These are phyloP conservation scores for Pythium brachiatum DNA, from an alignment of 352 stramenopile genomes.

Conservation along the genomic window DNA sequence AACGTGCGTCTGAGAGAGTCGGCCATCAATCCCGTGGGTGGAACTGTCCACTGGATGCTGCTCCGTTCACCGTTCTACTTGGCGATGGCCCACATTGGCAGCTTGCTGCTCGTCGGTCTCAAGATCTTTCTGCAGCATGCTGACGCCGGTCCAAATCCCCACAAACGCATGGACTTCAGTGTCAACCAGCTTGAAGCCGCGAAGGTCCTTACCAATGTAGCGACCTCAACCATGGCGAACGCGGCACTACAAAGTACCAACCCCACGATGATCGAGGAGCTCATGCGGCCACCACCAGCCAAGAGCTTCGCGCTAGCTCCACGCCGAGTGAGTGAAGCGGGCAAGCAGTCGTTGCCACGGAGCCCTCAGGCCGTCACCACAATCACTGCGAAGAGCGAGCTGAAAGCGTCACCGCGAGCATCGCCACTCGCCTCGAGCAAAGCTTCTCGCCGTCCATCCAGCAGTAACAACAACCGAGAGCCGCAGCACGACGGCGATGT, in stretches of 20 bases:
- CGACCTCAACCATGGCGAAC: neutral
- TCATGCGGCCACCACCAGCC: constrained; percentile 32
- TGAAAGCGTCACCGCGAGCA: neutral
- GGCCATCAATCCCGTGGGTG: constrained; percentile 72
- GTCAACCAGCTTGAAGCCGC: neutral
- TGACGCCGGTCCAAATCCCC: neutral
- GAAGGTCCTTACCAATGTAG: neutral
- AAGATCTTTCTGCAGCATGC: constrained; percentile 78
- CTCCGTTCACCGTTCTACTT: constrained; percentile 66
- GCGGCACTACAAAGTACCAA: neutral
- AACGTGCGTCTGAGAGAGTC: constrained; percentile 70
- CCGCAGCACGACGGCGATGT: constrained; percentile 47
- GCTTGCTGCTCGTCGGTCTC: constrained; percentile 56
- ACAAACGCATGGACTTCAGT: neutral
- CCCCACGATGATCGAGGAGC: constrained; percentile 29
- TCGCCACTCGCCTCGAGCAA: neutral
- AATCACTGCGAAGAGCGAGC: neutral
- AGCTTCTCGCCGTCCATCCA: neutral
- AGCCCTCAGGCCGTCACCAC: neutral
- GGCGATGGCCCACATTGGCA: constrained; percentile 56
- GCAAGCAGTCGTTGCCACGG: constrained; percentile 7
- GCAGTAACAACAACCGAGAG: constrained; percentile 22
- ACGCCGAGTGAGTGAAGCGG: neutral
- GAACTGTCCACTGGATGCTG: constrained; percentile 73
- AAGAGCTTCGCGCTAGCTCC: constrained; percentile 21